Conservation (phyloP, 2,329 filamentous ascomycete genomes). For the Cytospora schulzeri region DNA sequence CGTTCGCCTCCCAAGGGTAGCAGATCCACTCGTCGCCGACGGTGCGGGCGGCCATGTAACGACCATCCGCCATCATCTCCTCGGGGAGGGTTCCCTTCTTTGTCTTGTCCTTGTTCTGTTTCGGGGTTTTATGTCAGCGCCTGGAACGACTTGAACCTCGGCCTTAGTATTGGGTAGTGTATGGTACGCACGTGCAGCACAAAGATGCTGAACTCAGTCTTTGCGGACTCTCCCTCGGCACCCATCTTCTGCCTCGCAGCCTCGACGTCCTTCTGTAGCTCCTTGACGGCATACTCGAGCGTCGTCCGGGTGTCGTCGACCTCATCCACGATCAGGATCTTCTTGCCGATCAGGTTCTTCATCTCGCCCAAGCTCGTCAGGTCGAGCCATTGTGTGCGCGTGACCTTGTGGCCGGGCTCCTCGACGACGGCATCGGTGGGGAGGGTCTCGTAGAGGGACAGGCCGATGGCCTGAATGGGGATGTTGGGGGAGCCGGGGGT, state of each 20-base stretch:
- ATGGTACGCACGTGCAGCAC: conserved; percentile 76
- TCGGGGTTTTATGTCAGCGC: not conserved
- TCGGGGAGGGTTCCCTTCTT: conserved; percentile 88
- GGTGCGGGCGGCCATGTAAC: conserved; percentile 85
- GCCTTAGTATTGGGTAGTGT: not conserved
- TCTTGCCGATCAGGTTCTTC: conserved; percentile 87
- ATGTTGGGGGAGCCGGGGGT: conserved; percentile 86
- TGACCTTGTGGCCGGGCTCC: conserved; percentile 87
- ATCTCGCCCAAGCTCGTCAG: conserved; percentile 79
- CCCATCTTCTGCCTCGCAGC: conserved; percentile 74
- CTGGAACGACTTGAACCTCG: conserved; percentile 4
- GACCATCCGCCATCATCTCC: conserved; percentile 71
- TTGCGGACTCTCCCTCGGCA: conserved; percentile 50
- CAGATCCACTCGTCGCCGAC: conserved; percentile 97
- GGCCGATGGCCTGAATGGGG: conserved; percentile 97
- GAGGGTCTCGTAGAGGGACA: conserved; percentile 93
- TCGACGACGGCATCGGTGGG: conserved; percentile 63
- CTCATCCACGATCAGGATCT: conserved; percentile 90
- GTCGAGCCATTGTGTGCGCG: conserved; percentile 97
- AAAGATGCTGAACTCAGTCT: conserved; percentile 91
- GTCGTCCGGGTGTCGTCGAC: conserved; percentile 95
- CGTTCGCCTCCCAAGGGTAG: conserved; percentile 96
- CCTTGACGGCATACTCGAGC: conserved; percentile 88
- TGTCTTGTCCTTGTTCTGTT: conserved; percentile 90
- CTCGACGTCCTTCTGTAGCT: conserved; percentile 94